phyloP scores from a whole-genome alignment of 805 yeast genomes.

The Candida methanosorbosa region DNA sequence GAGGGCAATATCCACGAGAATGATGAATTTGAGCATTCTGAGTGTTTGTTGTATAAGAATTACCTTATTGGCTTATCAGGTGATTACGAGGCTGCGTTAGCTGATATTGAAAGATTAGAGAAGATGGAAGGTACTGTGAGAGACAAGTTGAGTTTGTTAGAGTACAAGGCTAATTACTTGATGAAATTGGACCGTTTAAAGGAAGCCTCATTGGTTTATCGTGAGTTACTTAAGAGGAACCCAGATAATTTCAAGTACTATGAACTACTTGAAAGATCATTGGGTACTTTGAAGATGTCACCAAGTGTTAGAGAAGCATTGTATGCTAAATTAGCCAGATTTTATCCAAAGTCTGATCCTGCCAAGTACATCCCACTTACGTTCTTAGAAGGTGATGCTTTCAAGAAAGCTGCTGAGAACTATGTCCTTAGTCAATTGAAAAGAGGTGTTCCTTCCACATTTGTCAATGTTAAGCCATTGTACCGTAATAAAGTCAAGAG shows the following conservation, averaged over 20 bases:
- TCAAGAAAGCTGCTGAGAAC: conserved; percentile 32
- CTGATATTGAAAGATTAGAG: conserved; percentile 45
- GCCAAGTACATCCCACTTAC: conserved; percentile 72
- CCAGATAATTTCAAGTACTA: conserved; percentile 74
- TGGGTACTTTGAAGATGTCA: conserved; percentile 42
- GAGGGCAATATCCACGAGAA: conserved; percentile 57
- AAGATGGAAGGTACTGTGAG: conserved; percentile 32
- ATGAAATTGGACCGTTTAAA: conserved; percentile 44
- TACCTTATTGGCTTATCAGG: conserved; percentile 56
- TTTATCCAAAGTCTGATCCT: conserved; percentile 81
- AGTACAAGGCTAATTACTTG: conserved; percentile 58
- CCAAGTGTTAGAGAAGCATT: conserved; percentile 43
- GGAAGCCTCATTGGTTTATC: conserved; percentile 62
- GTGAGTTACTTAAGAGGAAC: conserved; percentile 70
- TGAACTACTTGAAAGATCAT: conserved; percentile 51
- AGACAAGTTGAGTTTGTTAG: conserved; percentile 56
- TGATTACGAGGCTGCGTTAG: conserved; percentile 54
- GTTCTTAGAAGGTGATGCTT: conserved; percentile 47
- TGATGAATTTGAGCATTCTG: conserved; percentile 74
- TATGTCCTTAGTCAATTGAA: conserved; percentile 58
- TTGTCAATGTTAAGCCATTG: conserved; percentile 76
- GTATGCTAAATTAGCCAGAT: conserved; percentile 54
- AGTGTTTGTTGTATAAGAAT: conserved; percentile 68
- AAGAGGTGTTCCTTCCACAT: conserved; percentile 86
- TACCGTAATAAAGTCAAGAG: conserved; percentile 39